phyloP scores from a whole-genome alignment of 352 stramenopile genomes.

The Ophiocytium majus region DNA sequence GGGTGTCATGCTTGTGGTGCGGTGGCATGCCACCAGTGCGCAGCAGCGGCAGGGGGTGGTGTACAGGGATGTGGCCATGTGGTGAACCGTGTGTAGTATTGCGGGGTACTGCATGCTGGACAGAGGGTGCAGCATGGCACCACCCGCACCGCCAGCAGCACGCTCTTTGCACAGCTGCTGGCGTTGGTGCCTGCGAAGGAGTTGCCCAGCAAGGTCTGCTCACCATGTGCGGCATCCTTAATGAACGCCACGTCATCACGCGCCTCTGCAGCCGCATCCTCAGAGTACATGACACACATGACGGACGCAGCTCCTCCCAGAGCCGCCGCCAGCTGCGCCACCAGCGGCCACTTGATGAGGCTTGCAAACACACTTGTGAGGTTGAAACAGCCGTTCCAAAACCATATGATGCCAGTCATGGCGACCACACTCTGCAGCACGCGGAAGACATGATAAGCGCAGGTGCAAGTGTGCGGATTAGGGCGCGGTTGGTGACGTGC shows the following conservation, averaged over 20 bases:
- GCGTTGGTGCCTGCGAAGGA: too few species aligned
- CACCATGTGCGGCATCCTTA: constrained; percentile 5
- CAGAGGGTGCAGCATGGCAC: too few species aligned
- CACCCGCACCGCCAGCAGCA: too few species aligned
- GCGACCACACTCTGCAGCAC: neutral
- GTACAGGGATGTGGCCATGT: neutral
- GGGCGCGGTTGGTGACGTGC: too few species aligned
- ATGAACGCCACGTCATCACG: neutral
- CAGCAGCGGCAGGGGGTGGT: neutral
- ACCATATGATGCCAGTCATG: constrained; percentile 1
- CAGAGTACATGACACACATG: neutral
- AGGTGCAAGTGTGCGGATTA: too few species aligned
- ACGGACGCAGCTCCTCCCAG: neutral
- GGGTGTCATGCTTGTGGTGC: neutral
- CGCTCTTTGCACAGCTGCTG: too few species aligned
- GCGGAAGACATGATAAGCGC: too few species aligned
- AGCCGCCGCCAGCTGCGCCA: neutral
- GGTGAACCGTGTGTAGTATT: too few species aligned
- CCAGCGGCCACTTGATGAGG: neutral
- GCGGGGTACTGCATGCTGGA: too few species aligned
- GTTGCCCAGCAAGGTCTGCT: too few species aligned
- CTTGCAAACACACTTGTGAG: neutral
- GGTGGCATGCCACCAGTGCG: neutral
- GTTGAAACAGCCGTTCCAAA: constrained; percentile 18
- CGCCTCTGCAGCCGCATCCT: neutral